Base-by-base conservation (phyloP, 2,329 filamentous ascomycete species). In the Blastomyces emzantsi region DNA sequence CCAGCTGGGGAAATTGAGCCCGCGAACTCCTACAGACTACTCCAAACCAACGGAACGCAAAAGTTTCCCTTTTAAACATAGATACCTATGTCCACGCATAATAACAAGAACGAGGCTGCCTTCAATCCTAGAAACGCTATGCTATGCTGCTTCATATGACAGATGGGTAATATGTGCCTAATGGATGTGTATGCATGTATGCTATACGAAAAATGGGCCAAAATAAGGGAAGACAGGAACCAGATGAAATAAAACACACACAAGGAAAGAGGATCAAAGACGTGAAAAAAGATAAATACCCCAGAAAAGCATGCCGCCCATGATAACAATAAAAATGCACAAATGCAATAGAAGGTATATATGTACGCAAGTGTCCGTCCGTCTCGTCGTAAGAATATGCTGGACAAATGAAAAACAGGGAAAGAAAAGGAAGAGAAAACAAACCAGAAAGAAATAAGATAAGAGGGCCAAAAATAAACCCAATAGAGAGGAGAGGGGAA, bases 341-440 rank as follows among this genome's bases (percentile, higher is more conserved):
- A 45, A 49, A 59, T 49, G 54, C 25, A 47, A 52, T 55, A 52
- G 51, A 28, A 61, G 13, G n/a, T 45, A 45, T 45, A 22, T 22
- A 61, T 39, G 22, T 19, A 49, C 55, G 47, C n/a, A 58, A 62
- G 33, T 51, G n/a, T 39, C 9, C 49, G 33, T 45, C 30, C 25
- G 39, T 62, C 33, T 17, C 54, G 36, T 56, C 54, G 19, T 56
- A 45, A 45, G 19, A 45, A 19, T 45, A 45, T 45, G 43, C 43
- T 19, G 43, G 36, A 39, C 28, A 36, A 9, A 33, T 36, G 54
- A 25, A 17, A 33, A 57, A 47, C 5, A 36, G 45, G 30, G 19
- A 30, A n/a, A n/a, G 43, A 45, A 45, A 19, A 30, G n/a, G n/a
- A 43, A 49, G 28, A 49, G 36, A 7, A 11, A 39, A 39, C 1